Percentiles rank a stretch among this genome's conserved stretches.
Evolutionary conservation across 805 yeast species (phyloP).

Genomic region (Limtongia smithiae): DNA sequence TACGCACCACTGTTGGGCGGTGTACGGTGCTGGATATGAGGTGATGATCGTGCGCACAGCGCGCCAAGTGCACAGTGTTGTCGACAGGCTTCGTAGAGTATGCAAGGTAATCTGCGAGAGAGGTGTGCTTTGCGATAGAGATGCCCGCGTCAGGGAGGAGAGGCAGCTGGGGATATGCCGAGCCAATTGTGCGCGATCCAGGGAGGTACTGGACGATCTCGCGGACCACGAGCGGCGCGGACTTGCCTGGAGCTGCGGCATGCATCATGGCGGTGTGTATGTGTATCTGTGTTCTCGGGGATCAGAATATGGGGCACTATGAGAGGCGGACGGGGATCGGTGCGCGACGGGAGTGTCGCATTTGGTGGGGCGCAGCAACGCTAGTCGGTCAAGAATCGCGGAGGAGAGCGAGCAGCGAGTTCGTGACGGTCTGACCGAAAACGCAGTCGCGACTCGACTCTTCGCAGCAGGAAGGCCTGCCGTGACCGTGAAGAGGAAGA

Average conservation of each 20-base stretch:
- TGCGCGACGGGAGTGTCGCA: too few species aligned
- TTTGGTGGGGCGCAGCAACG: too few species aligned
- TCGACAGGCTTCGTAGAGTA: conserved; percentile 1
- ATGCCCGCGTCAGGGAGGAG: not conserved
- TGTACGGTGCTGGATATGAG: conserved; percentile 11
- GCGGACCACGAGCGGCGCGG: conserved; percentile 22
- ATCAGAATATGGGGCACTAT: too few species aligned
- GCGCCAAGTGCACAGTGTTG: conserved; percentile 7
- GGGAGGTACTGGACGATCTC: conserved; percentile 17
- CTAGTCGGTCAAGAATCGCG: too few species aligned
- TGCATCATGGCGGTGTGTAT: too few species aligned
- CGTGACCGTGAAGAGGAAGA: too few species aligned
- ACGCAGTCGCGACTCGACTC: too few species aligned
- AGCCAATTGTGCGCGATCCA: conserved; percentile 15
- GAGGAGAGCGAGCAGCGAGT: too few species aligned
- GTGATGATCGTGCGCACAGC: conserved; percentile 17
- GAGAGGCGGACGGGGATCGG: too few species aligned
- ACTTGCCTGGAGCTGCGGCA: conserved; percentile 26
- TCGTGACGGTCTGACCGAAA: too few species aligned
- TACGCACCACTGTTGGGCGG: not conserved
- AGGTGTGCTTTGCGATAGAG: not conserved
- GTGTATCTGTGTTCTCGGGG: too few species aligned
- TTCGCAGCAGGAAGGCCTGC: too few species aligned
- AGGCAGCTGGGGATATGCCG: conserved; percentile 15
- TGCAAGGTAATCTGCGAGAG: not conserved